A percentile compares a stretch with the other conserved stretches of the same genome.
phyloP scores from a whole-genome alignment of 139 green algal species.

The Volvox africanus region DNA sequence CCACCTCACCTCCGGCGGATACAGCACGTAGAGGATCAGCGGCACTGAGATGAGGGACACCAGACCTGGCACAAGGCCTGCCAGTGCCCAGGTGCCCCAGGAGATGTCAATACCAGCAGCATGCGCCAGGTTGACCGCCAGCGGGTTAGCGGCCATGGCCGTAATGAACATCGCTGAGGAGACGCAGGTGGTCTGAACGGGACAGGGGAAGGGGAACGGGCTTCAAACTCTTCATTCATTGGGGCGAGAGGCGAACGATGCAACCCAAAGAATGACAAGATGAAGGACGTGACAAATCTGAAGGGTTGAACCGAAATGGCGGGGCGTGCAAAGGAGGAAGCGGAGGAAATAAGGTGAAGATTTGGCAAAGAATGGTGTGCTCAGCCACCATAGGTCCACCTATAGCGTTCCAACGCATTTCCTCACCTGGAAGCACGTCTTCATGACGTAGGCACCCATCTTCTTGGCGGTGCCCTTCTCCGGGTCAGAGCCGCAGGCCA shows the following conservation, averaged over 20 bases:
- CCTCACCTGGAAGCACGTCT: slow-evolving; percentile 92
- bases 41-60: slow-evolving; percentile 72
- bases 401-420: too few species aligned
- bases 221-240: too few species aligned
- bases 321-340: too few species aligned
- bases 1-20: slow-evolving; percentile 88
- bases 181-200: slow-evolving; percentile 86
- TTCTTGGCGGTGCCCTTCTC: slow-evolving; percentile 95
- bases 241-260: too few species aligned
- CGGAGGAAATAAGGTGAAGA: too few species aligned
- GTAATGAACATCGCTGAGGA: slow-evolving; percentile 99
- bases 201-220: slow-evolving; percentile 50
- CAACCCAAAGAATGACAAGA: too few species aligned
- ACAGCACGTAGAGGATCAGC: slow-evolving; percentile 96
- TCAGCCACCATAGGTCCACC: too few species aligned
- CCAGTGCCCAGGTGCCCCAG: slow-evolving; percentile 95
- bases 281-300: too few species aligned
- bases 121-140: slow-evolving; percentile 95
- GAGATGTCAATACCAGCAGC: slow-evolving; percentile 90
- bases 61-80: slow-evolving; percentile 91
- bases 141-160: slow-evolving; percentile 99
- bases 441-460: slow-evolving; percentile 99
- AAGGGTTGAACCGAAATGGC: too few species aligned
- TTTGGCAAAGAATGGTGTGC: too few species aligned
- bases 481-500: slow-evolving; percentile 93